Conservation (phyloP, 2,329 filamentous ascomycete species). For the Blumeriella jaapii region DNA sequence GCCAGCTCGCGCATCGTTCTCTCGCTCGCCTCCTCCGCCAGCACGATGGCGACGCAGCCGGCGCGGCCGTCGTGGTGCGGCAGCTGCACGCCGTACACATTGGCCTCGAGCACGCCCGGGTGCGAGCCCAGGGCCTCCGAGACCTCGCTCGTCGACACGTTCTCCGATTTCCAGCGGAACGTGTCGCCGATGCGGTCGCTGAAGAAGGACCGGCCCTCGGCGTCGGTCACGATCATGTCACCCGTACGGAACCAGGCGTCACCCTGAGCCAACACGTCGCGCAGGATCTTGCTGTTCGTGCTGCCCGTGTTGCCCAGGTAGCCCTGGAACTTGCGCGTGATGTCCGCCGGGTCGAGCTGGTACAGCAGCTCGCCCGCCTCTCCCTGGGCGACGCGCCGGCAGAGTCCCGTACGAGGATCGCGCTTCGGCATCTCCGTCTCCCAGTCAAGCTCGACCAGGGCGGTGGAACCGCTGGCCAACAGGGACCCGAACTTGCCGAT, state of each 20-base stretch:
- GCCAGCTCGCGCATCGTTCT: slow-evolving; percentile 48
- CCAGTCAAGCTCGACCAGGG: slow-evolving; percentile 60
- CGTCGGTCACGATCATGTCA: slow-evolving; percentile 64
- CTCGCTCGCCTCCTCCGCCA: slow-evolving; percentile 38
- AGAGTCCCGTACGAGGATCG: slow-evolving; percentile 58
- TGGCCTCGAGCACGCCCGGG: slow-evolving; percentile 59
- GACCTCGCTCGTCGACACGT: slow-evolving; percentile 74
- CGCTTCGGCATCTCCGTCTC: slow-evolving; percentile 57
- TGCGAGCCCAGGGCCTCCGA: slow-evolving; percentile 61
- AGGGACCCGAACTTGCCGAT: slow-evolving; percentile 50
- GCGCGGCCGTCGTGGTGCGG: slow-evolving; percentile 76
- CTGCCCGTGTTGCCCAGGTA: slow-evolving; percentile 68
- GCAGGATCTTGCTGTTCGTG: slow-evolving; percentile 61
- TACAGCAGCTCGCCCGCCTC: slow-evolving; percentile 68
- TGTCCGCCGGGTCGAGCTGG: slow-evolving; percentile 53
- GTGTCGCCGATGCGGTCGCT: slow-evolving; percentile 71
- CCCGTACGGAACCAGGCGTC: slow-evolving; percentile 78
- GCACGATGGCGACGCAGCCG: slow-evolving; percentile 63
- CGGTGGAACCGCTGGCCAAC: slow-evolving; percentile 38
- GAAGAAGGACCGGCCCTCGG: slow-evolving; percentile 65
- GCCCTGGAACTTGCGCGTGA: slow-evolving; percentile 60
- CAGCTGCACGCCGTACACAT: slow-evolving; percentile 73
- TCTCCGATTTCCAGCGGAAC: slow-evolving; percentile 74
- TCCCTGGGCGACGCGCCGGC: slow-evolving; percentile 43
- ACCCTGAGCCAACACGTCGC: slow-evolving; percentile 60